Conservation (phyloP, 2,329 filamentous ascomycete genomes). For the Colletotrichum kahawae region DNA sequence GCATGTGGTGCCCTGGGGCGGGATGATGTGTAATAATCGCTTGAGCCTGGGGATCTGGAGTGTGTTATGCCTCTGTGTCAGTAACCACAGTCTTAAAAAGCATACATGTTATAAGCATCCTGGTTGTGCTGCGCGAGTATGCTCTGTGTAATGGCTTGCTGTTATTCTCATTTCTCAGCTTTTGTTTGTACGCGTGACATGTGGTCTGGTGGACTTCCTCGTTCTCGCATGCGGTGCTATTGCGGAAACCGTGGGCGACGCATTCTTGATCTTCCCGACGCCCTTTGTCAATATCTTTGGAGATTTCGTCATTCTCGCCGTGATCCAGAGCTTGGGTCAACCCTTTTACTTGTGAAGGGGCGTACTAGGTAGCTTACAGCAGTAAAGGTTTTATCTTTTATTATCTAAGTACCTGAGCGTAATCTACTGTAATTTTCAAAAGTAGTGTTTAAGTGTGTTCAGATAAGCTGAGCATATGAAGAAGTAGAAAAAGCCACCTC, state of each 20-base stretch:
- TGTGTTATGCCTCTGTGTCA: too few species aligned
- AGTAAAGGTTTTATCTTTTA: not conserved
- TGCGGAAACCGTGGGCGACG: not conserved
- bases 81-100: too few species aligned
- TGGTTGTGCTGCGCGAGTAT: too few species aligned
- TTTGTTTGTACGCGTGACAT: not conserved
- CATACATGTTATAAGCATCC: too few species aligned
- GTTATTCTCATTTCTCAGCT: too few species aligned
- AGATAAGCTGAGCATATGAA: not conserved
- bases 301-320: not conserved
- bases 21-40: too few species aligned
- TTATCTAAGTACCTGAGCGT: not conserved
- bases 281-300: accelerated
- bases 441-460: not conserved
- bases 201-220: not conserved
- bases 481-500: not conserved
- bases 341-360: accelerated
- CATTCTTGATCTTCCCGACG: not conserved
- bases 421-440: not conserved
- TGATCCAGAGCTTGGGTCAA: not conserved
- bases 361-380: not conserved
- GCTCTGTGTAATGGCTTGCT: too few species aligned
- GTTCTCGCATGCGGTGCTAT: not conserved
- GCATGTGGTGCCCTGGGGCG: too few species aligned
- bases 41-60: too few species aligned